Conservation (phyloP, 176 grass and related monocot species). For the Miscanthus lutarioriparius region DNA sequence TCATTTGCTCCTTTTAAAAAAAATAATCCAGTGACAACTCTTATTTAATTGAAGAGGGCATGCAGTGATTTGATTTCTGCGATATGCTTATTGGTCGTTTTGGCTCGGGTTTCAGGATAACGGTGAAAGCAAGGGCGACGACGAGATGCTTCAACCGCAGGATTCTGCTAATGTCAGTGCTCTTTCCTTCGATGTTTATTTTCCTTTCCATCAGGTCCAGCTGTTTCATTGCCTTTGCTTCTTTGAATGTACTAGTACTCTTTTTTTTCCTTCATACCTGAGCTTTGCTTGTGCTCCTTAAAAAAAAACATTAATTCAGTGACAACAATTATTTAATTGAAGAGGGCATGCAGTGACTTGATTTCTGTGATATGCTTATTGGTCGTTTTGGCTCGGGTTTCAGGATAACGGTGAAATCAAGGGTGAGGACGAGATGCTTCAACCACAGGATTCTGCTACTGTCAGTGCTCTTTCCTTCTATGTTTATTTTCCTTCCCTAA, state of each 20-base stretch:
- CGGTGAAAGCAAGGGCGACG: background rate
- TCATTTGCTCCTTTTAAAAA: too few species aligned
- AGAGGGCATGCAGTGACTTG: background rate
- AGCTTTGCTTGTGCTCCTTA: too few species aligned
- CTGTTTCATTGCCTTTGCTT: background rate
- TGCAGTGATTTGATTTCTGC: background rate
- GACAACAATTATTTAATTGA: background rate
- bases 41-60: too few species aligned
- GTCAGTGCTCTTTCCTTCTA: background rate
- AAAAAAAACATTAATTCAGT: too few species aligned
- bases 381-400: background rate
- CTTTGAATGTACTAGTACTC: too few species aligned
- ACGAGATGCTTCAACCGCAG: background rate
- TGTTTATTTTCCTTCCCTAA: background rate
- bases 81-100: background rate
- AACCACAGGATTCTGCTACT: background rate
- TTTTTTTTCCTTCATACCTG: too few species aligned
- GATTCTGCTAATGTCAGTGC: background rate
- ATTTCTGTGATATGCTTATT: background rate
- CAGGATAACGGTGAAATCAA: background rate
- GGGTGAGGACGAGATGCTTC: background rate
- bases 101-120: background rate
- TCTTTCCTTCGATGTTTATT: too few species aligned
- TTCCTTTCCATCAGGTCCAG: background rate
- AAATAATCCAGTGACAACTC: too few species aligned